These are phyloP conservation scores for Aaosphaeria pasadenensis DNA, from an alignment of 2,329 filamentous ascomycete species.

Conservation along the genomic window DNA sequence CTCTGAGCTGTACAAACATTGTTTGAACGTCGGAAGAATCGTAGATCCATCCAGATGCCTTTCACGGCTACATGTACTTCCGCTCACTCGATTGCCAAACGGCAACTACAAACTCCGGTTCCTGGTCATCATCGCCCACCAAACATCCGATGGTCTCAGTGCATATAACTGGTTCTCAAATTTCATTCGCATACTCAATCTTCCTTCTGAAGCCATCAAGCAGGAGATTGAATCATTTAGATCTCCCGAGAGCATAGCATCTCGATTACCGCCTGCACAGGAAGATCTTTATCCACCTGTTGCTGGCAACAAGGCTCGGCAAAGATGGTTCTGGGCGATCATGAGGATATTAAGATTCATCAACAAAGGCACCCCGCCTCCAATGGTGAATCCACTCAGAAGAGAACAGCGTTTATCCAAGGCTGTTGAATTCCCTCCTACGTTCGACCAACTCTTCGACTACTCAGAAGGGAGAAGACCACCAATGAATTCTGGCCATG, in stretches of 20 bases:
- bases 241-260: conserved; percentile 14
- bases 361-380: conserved; percentile 35
- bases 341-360: conserved; percentile 44
- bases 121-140: conserved; percentile 41
- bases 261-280: conserved; percentile 41
- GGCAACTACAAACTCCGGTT: conserved; percentile 32
- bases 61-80: conserved; percentile 41
- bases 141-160: conserved; percentile 45
- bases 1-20: conserved; percentile 41
- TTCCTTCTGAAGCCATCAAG: conserved; percentile 14
- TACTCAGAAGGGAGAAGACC: conserved; percentile 33
- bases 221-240: conserved; percentile 11
- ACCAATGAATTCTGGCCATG: conserved; percentile 35
- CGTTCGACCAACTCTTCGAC: conserved; percentile 36
- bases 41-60: conserved; percentile 36
- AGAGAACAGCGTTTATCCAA: conserved; percentile 14
- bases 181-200: conserved; percentile 39
- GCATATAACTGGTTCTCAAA: conserved; percentile 43
- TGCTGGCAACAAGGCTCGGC: conserved; percentile 34
- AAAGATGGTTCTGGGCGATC: conserved; percentile 49
- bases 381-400: conserved; percentile 43
- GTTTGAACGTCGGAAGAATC: conserved; percentile 39
- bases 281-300: conserved; percentile 46
- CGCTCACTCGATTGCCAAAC: conserved; percentile 15
- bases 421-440: conserved; percentile 22